Evolutionary conservation across 208 protist genomes (phyloP), one percentile per base, ranked within the genome.

Genomic region (Trypanosoma scelopori): DNA sequence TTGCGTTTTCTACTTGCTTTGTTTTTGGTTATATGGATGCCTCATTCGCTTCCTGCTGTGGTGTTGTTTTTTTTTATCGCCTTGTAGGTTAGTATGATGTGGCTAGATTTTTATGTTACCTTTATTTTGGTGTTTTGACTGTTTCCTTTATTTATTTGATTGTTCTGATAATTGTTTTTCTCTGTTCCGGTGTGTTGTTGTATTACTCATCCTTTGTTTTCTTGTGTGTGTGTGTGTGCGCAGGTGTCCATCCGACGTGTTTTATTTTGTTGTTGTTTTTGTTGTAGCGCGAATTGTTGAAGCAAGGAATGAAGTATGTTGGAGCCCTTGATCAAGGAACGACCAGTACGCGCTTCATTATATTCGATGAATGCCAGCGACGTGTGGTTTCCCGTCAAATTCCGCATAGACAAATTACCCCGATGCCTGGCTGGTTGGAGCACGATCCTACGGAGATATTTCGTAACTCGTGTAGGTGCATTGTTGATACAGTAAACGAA

Each of bases 391-490:
- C 60, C 1, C 75, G 93, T 65, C 97, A 99, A 76, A 23, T 90
- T 13, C 51, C 73, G 32, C 89, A 97, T 67, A 71, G 74, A 42
- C 89, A 95, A 39, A 77, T 89, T 55, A 93, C 81, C 7, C 94
- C 93, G 3, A 25, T 91, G 1, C 74, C 90, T 2, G 98, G 95
- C 23, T 99, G 98, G 97, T 76, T 95, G 11, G 97, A 99, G 72
- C 97, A 99, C 59, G 91, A 99, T 73, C 94, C 96, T 22, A 65
- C 85, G 20, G 91, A 98, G 56, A 97, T 99, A 22, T 88, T 97
- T 50, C 57, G 66, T 16, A 89, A 82, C 52, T 80, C 77, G 27
- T 76, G 86, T 58, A 48, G 64, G 13, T 98, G 92, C 61, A 84
- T 98, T 16, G 71, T 71, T 5, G 59, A 85, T 16, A 86, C 81